A percentile compares a stretch with the other conserved stretches of the same genome.
These are phyloP conservation scores for Micractinium sp. DNA, from an alignment of 139 green algal genomes.

Conservation along the genomic window DNA sequence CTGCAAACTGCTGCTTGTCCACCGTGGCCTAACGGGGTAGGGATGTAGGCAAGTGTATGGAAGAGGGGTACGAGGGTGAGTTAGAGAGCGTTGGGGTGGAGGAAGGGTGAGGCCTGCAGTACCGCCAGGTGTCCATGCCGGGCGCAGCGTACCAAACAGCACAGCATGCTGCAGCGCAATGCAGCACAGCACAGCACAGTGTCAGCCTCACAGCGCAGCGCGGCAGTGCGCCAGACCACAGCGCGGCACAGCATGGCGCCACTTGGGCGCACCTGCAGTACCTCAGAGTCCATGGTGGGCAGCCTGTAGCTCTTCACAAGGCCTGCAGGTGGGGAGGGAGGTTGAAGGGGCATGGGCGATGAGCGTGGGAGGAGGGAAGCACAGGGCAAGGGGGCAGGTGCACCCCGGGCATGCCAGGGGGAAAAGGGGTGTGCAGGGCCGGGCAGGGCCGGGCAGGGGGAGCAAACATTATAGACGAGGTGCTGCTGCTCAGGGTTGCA, in stretches of 20 bases:
- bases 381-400: background rate
- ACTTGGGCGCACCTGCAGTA: constrained; percentile 49
- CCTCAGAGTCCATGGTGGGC: constrained; percentile 61
- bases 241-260: no score
- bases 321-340: constrained; percentile 45
- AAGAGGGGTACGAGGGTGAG: background rate
- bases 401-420: no score
- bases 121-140: no score
- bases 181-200: background rate
- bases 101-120: no score
- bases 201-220: background rate
- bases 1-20: constrained; percentile 67
- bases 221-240: no score
- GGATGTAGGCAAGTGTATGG: background rate
- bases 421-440: no score
- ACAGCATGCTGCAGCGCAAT: background rate
- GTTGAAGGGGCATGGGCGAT: background rate
- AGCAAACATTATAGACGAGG: background rate
- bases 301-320: constrained; percentile 73
- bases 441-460: background rate
- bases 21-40: constrained; percentile 48
- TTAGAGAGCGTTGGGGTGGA: background rate
- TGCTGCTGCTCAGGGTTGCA: background rate
- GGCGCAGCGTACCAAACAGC: background rate
- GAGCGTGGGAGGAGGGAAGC: background rate